A percentile compares a stretch with the other conserved stretches of the same genome.
These are phyloP conservation scores for Arthrobotrys sinensis DNA, from an alignment of 2,329 filamentous ascomycete species.

Conservation along the genomic window DNA sequence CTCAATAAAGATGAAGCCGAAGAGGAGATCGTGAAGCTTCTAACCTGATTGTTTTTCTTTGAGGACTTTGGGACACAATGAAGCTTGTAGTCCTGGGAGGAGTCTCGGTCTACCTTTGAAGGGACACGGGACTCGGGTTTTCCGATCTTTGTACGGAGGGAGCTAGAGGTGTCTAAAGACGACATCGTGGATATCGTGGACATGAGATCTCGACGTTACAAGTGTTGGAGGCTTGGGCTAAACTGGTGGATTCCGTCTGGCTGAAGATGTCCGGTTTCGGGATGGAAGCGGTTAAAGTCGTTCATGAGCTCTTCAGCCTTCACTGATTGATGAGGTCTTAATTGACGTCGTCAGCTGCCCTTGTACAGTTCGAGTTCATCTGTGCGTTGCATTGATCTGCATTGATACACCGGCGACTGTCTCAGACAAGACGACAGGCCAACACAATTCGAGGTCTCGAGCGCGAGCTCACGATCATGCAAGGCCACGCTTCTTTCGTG, in stretches of 20 bases:
- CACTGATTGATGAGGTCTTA: not conserved
- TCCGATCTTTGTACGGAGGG: conserved; percentile 14
- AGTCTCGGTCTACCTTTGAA: conserved; percentile 16
- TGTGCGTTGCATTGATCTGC: not conserved
- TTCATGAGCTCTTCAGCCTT: conserved; percentile 10
- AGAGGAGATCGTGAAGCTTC: not conserved
- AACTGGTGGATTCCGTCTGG: not conserved
- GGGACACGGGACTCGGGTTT: not conserved
- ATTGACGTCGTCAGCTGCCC: conserved; percentile 1
- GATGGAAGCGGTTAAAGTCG: not conserved
- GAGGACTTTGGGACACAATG: conserved; percentile 47
- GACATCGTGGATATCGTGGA: conserved; percentile 28
- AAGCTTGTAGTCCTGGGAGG: conserved; percentile 26
- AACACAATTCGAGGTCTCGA: conserved; percentile 26
- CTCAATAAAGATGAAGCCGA: not conserved
- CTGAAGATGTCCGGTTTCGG: conserved; percentile 5
- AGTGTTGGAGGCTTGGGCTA: not conserved
- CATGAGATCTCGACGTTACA: conserved; percentile 4
- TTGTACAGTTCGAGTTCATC: not conserved
- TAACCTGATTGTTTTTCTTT: conserved; percentile 32
- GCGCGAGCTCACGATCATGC: not conserved
- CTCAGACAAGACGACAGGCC: conserved; percentile 21
- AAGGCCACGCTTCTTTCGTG: not conserved
- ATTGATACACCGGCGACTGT: conserved; percentile 18
- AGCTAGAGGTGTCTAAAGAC: conserved; percentile 12